A percentile compares a stretch with the other conserved stretches of the same genome.
Evolutionary conservation across 164 flowering plant species (phyloP).

Genomic region (Piper longum): DNA sequence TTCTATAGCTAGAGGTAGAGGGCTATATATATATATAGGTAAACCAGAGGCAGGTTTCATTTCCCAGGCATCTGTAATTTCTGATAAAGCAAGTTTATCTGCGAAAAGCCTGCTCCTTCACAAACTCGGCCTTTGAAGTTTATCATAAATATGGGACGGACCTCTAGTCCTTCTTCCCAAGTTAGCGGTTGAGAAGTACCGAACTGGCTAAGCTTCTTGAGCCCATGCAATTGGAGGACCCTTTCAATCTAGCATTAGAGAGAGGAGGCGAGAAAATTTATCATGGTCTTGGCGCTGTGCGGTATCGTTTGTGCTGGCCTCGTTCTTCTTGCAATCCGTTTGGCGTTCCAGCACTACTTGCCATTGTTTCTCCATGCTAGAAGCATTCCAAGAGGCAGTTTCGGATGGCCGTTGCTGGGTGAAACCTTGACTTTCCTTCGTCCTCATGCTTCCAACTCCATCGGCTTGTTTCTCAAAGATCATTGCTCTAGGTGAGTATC

Average conservation of each 20-base stretch:
- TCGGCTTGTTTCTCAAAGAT: constrained; percentile 42
- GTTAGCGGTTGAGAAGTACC: neutral
- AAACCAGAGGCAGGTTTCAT: constrained; percentile 3
- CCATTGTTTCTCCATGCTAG: constrained; percentile 26
- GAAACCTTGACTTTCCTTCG: constrained; percentile 53
- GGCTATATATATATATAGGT: neutral
- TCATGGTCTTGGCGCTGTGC: constrained; percentile 14
- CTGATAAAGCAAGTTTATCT: constrained; percentile 3
- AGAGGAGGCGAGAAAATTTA: neutral
- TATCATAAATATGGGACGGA: no score
- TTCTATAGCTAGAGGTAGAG: neutral
- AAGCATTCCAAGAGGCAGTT: constrained; percentile 38
- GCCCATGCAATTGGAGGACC: neutral
- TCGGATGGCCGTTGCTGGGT: constrained; percentile 70
- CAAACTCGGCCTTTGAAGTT: neutral
- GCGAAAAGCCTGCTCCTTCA: constrained; percentile 7
- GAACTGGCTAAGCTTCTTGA: neutral
- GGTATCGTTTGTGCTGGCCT: constrained; percentile 11
- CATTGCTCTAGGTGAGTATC: constrained; percentile 42
- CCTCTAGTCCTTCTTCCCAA: neutral
- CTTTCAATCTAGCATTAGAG: neutral
- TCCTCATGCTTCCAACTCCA: constrained; percentile 56
- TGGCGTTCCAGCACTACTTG: constrained; percentile 30
- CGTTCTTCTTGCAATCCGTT: constrained; percentile 14
- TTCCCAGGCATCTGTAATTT: constrained; percentile 7